Base-by-base conservation (phyloP, 2,329 filamentous ascomycete genomes). In the Phialophora tarda region DNA sequence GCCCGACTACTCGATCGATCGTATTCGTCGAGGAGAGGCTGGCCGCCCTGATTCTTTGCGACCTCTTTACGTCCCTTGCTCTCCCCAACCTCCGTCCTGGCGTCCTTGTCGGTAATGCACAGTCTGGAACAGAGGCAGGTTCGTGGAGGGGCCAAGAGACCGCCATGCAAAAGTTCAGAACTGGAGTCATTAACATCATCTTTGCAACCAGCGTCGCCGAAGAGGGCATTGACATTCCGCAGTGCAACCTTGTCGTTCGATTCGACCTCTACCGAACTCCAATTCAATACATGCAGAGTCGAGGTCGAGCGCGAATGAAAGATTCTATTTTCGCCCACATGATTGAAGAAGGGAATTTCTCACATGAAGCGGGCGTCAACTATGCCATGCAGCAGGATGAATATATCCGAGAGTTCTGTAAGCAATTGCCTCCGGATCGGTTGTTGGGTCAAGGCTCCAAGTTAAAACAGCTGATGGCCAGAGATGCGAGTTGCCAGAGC, bases 281-380 rank as follows among this genome's bases (percentile, higher is more conserved):
- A 77, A 98, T 98, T 60, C 91, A 96, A 74, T 98, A 97, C 75
- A 89, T 98, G 23, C 95, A 99, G 77, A 97, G 93, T 14, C 87
- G 92, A 69, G 95, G 95, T 0, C 87, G 95, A 62, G 95, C 95
- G 12, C 86, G 95, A 47, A 90, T 92, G 73, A 77, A 80, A 0
- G 85, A 89, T 62, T 98, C 95, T 0, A 88, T 86, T 69, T 97
- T 94, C 76, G 85, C 93, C 38, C 91, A 91, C 73, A 93, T 99
- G 91, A 76, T 92, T 2, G 93, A 98, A 75, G 75, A 78, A 1
- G 85, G 84, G 7, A 97, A 97, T 72, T 70, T 76, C 12, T 79
- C 81, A 0, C 90, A 96, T 58, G 71, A 76, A 1, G 78, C n/a
- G 75, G 91, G 1, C 77, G 82, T 10, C 85, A 91, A 70, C 87